These are phyloP conservation scores for Termitomyces sp. DNA, from an alignment of 768 basidiomycete species.

Conservation along the genomic window DNA sequence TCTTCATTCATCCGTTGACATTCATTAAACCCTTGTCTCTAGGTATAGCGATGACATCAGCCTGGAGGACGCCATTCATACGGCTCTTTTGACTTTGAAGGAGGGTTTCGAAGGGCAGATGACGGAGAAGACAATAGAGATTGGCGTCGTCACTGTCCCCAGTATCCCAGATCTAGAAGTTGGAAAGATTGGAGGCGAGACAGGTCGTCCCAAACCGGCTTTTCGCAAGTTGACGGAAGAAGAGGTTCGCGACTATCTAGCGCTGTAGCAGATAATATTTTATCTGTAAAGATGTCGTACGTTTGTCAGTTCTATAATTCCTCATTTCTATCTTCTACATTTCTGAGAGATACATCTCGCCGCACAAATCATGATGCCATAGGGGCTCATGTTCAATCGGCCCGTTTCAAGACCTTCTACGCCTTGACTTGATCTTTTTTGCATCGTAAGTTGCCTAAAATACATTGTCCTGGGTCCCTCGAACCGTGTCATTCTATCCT, in stretches of 20 bases:
- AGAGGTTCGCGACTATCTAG: slow-evolving; percentile 94
- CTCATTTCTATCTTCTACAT: background rate
- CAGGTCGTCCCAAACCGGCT: slow-evolving; percentile 72
- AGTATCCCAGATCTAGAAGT: slow-evolving; percentile 64
- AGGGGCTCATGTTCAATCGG: background rate
- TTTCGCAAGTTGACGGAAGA: slow-evolving; percentile 96
- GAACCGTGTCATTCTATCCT: background rate
- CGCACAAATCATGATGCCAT: background rate
- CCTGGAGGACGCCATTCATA: slow-evolving; percentile 97
- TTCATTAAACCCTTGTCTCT: slow-evolving; percentile 16
- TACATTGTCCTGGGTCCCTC: background rate
- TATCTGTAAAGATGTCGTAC: slow-evolving; percentile 18
- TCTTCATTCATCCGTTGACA: slow-evolving; percentile 12
- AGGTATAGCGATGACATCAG: slow-evolving; percentile 99
- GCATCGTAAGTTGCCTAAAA: background rate
- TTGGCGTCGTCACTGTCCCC: slow-evolving; percentile 92
- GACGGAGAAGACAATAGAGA: slow-evolving; percentile 99
- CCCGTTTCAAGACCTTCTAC: background rate
- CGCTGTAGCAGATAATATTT: slow-evolving; percentile 44
- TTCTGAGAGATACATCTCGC: background rate
- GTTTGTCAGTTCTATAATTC: slow-evolving; percentile 9
- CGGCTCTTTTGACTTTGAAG: slow-evolving; percentile 93
- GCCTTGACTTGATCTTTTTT: background rate
- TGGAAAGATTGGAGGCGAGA: slow-evolving; percentile 63
- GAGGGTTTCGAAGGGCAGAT: slow-evolving; percentile 99